These are phyloP conservation scores for Metschnikowia kunwiensis DNA, from an alignment of 805 yeast genomes.

Conservation along the genomic window DNA sequence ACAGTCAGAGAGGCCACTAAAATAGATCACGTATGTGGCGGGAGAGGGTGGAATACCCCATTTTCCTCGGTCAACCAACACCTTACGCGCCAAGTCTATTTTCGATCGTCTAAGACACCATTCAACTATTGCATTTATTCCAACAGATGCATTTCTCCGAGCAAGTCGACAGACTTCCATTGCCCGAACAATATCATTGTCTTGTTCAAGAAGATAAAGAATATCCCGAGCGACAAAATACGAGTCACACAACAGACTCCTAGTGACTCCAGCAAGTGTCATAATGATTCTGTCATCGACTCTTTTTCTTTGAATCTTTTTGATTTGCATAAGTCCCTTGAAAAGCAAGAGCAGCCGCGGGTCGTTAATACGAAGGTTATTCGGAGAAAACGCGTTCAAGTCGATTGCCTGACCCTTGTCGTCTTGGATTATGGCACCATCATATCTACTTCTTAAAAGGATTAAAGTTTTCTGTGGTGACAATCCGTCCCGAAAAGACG, in stretches of 20 bases:
- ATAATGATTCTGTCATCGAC: constrained; percentile 49
- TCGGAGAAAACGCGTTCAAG: constrained; percentile 22
- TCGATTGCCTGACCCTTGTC: constrained; percentile 24
- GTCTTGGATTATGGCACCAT: constrained; percentile 24
- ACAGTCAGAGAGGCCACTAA: constrained; percentile 34
- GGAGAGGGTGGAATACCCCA: constrained; percentile 57
- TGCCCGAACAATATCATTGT: constrained; percentile 51
- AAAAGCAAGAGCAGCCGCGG: constrained; percentile 26
- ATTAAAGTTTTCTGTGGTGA: constrained; percentile 25
- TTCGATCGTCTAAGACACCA: constrained; percentile 45
- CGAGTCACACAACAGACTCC: constrained; percentile 57
- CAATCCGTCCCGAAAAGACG: constrained; percentile 2
- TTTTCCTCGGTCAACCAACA: constrained; percentile 55
- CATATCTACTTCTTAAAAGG: constrained; percentile 30
- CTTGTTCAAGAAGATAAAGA: constrained; percentile 47
- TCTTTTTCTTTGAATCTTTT: constrained; percentile 20
- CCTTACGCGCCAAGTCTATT: constrained; percentile 47
- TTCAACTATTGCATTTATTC: constrained; percentile 58
- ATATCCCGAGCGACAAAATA: constrained; percentile 53
- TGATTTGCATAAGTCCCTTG: constrained; percentile 27
- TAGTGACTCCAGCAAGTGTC: constrained; percentile 57
- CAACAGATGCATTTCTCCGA: constrained; percentile 50
- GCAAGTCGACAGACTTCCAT: constrained; percentile 48
- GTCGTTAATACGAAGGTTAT: constrained; percentile 24
- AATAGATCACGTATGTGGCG: constrained; percentile 35